Percentiles rank a stretch among this genome's conserved stretches.
Conservation (phyloP, 306 rosid species). For the Glycine soja region DNA sequence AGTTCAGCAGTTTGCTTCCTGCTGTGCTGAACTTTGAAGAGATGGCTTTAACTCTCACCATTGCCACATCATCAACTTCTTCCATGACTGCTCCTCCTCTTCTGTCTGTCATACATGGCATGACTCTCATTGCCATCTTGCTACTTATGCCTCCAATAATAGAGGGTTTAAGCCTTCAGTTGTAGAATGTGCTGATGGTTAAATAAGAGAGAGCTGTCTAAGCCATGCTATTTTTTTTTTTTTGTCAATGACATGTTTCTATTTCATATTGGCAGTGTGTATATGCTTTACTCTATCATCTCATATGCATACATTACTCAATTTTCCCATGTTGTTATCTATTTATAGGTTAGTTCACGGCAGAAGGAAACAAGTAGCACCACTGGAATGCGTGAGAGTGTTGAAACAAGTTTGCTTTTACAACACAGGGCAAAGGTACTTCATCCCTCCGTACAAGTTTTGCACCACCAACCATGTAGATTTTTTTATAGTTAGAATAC, state of each 20-base stretch:
- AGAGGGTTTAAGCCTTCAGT: too few relatives aligned
- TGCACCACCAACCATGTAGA: too few relatives aligned
- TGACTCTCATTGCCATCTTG: too few relatives aligned
- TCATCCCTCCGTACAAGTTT: slow-evolving; percentile 22
- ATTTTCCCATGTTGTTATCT: slow-evolving; percentile 43
- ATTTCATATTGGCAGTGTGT: slow-evolving; percentile 38
- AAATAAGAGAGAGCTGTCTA: slow-evolving; percentile 9
- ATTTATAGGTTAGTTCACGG: slow-evolving; percentile 87
- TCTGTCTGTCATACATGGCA: too few relatives aligned
- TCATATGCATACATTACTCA: slow-evolving; percentile 29
- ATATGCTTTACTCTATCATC: slow-evolving; percentile 14
- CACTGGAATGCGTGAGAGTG: slow-evolving; percentile 91
- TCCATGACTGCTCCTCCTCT: too few relatives aligned
- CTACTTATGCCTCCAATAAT: too few relatives aligned
- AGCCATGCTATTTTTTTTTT: slow-evolving; percentile 26
- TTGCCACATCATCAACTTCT: too few relatives aligned
- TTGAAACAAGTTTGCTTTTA: slow-evolving; percentile 94
- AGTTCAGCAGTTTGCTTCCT: too few relatives aligned
- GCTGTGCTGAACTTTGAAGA: too few relatives aligned
- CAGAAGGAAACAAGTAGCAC: slow-evolving; percentile 99
- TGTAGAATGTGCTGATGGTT: neutral
- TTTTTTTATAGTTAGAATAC: too few relatives aligned
- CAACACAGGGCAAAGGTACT: slow-evolving; percentile 93
- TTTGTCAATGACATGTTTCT: slow-evolving; percentile 26
- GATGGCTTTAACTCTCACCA: too few relatives aligned